Conservation (phyloP, 345 rosid genomes). For the Gossypium australe region DNA sequence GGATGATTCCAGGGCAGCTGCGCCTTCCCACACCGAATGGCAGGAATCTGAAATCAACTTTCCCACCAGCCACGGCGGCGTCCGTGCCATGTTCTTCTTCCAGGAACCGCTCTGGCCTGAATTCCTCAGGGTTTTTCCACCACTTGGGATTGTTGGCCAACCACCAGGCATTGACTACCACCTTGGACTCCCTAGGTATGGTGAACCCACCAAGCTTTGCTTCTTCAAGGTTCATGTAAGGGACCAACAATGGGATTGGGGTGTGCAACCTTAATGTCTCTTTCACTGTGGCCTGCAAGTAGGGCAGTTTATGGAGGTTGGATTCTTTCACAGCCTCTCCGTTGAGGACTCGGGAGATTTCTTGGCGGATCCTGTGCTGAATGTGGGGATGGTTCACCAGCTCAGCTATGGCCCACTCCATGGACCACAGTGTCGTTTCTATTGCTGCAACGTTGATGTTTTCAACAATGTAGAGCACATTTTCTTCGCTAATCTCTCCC, state of each 20-base stretch:
- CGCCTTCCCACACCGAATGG: conserved; percentile 58
- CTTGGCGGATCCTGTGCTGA: conserved; percentile 42
- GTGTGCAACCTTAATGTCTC: conserved; percentile 54
- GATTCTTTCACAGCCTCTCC: conserved; percentile 38
- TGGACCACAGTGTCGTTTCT: conserved; percentile 65
- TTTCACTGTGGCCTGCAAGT: conserved; percentile 51
- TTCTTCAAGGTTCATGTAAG: conserved; percentile 64
- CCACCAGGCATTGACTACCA: conserved; percentile 70
- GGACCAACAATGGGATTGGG: conserved; percentile 57
- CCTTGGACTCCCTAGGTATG: conserved; percentile 54
- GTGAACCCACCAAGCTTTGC: conserved; percentile 48
- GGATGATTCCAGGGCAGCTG: conserved; percentile 57
- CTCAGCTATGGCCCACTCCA: conserved; percentile 73
- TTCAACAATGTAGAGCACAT: conserved; percentile 60
- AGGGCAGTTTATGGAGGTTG: conserved; percentile 36
- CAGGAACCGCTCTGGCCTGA: conserved; percentile 54
- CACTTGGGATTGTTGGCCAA: conserved; percentile 50
- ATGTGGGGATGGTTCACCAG: conserved; percentile 50
- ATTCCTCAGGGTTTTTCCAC: conserved; percentile 49
- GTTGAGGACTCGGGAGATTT: conserved; percentile 32
- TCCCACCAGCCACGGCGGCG: conserved; percentile 46
- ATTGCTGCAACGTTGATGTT: conserved; percentile 71
- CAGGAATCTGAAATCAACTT: conserved; percentile 51
- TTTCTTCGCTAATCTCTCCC: conserved; percentile 57
- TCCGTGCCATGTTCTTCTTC: conserved; percentile 39